A percentile compares a stretch with the other conserved stretches of the same genome.
Conservation (phyloP, 2,329 filamentous ascomycete species). For the Ambrosiella xylebori region DNA sequence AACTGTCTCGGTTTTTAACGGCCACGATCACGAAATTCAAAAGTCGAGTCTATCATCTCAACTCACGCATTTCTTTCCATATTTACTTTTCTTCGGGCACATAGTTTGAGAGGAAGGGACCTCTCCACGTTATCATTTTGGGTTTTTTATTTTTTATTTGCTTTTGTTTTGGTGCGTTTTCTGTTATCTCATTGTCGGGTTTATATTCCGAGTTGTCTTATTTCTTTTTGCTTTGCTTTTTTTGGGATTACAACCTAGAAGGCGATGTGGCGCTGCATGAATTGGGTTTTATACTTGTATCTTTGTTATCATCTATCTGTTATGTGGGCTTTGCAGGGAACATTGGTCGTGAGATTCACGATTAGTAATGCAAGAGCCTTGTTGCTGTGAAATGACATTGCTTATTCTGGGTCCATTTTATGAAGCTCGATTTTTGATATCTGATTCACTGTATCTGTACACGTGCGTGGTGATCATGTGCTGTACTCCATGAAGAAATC, state of each 20-base stretch:
- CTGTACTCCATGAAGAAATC: slow-evolving; percentile 2
- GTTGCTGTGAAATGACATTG: background rate
- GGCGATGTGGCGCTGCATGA: slow-evolving; percentile 1
- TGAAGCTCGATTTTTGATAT: slow-evolving; percentile 8
- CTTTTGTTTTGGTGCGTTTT: background rate
- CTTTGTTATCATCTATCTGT: background rate
- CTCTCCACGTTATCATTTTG: background rate
- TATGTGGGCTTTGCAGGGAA: too few species aligned
- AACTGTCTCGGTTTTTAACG: background rate
- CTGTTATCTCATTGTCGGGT: background rate
- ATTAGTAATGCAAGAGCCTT: too few species aligned
- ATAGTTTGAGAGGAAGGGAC: slow-evolving; percentile 11
- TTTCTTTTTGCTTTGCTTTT: background rate
- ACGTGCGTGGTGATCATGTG: background rate
- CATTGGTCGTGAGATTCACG: too few species aligned
- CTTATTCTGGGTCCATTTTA: background rate
- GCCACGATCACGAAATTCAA: background rate
- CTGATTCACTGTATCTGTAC: too few species aligned
- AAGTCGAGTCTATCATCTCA: background rate
- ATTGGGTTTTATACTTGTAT: slow-evolving; percentile 2
- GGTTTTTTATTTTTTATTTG: background rate
- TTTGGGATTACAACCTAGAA: slow-evolving; percentile 1
- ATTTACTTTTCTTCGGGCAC: slow-evolving; percentile 14
- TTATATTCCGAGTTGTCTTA: background rate
- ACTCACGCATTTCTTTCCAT: slow-evolving; percentile 7